phyloP scores from a whole-genome alignment of 2,329 filamentous ascomycete species.

The Alternaria triticimaculans region DNA sequence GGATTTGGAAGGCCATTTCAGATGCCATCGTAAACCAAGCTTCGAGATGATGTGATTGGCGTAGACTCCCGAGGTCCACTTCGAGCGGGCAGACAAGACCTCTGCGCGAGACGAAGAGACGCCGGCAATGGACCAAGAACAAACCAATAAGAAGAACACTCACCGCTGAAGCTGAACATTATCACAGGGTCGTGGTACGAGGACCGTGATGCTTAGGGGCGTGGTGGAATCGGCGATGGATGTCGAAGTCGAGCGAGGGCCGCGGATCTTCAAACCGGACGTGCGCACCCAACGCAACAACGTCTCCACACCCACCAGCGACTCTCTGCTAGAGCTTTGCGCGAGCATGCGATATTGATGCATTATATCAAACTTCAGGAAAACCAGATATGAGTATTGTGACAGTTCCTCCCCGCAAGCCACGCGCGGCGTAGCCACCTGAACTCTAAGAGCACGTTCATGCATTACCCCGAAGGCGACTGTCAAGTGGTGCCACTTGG shows the following conservation, averaged over 20 bases:
- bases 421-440: not conserved
- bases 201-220: not conserved
- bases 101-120: not conserved
- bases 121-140: not conserved
- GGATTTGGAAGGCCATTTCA: not conserved
- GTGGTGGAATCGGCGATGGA: constrained; percentile 6
- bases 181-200: constrained; percentile 7
- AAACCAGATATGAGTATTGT: not conserved
- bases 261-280: constrained; percentile 15
- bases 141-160: constrained; percentile 21
- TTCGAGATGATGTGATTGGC: constrained; percentile 1
- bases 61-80: not conserved
- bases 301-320: constrained; percentile 11
- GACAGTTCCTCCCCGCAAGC: constrained; percentile 9
- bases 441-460: not conserved
- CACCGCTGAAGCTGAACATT: constrained; percentile 50
- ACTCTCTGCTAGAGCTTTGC: not conserved
- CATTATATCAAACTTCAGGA: not conserved
- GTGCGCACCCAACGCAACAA: constrained; percentile 20
- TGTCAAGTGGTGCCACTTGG: not conserved
- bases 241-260: constrained; percentile 5
- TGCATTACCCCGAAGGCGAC: not conserved
- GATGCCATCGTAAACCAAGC: not conserved
- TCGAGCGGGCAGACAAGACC: not conserved
- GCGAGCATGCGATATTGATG: not conserved